Conservation (phyloP, 352 stramenopile species). For the Phytophthora aleatoria region DNA sequence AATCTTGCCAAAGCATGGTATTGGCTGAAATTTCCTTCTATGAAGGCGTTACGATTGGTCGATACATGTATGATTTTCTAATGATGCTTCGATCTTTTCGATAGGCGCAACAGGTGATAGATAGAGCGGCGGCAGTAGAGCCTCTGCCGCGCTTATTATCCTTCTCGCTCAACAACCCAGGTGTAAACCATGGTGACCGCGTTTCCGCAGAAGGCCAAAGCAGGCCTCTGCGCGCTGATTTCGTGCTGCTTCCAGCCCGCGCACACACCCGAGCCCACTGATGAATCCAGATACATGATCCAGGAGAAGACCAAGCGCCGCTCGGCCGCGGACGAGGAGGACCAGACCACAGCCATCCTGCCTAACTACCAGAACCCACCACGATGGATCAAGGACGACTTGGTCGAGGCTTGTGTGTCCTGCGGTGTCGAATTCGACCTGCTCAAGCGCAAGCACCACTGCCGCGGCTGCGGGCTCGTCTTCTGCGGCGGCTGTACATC, state of each 20-base stretch:
- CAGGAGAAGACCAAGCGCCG: conserved; percentile 30
- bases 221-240: conserved; percentile 49
- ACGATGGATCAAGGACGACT: conserved; percentile 63
- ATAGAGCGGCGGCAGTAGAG: background rate
- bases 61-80: background rate
- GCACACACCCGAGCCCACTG: conserved; percentile 23
- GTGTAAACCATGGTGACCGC: conserved; percentile 9
- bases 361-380: conserved; percentile 54
- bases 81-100: conserved; percentile 17
- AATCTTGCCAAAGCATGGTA: background rate
- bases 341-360: conserved; percentile 27
- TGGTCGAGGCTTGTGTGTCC: conserved; percentile 52
- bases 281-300: conserved; percentile 48
- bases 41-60: background rate
- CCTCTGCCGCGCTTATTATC: conserved; percentile 4
- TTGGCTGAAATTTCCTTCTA: background rate
- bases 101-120: background rate
- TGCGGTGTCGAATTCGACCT: conserved; percentile 63
- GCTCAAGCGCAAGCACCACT: conserved; percentile 75
- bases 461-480: conserved; percentile 59
- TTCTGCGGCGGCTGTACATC: conserved; percentile 57
- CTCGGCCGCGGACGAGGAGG: conserved; percentile 9
- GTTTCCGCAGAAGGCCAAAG: conserved; percentile 35
- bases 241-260: conserved; percentile 66
- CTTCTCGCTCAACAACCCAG: background rate